Percentiles rank a stretch among this genome's conserved stretches.
Evolutionary conservation across 257 asterid species (phyloP).

Genomic region (Mitragyna speciosa): DNA sequence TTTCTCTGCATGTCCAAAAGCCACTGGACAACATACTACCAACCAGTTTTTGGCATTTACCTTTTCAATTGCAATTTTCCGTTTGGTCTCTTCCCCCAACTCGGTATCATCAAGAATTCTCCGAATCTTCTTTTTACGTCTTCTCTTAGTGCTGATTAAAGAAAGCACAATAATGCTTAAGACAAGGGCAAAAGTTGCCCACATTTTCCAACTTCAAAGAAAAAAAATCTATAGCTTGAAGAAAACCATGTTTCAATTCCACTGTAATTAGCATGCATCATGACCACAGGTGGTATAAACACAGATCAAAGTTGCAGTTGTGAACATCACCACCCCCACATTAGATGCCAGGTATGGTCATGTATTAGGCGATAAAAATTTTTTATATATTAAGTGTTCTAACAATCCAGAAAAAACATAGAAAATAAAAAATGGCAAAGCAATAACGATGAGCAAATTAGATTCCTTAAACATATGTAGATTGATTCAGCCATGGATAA

Average conservation of each 20-base stretch:
- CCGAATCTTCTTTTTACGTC: conserved; percentile 83
- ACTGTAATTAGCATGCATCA: neutral
- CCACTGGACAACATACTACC: neutral
- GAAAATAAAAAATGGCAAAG: too few relatives aligned
- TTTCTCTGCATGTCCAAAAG: neutral
- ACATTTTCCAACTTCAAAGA: neutral
- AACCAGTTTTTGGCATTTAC: conserved; percentile 24
- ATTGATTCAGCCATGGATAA: too few relatives aligned
- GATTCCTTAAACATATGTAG: too few relatives aligned
- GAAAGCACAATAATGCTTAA: conserved; percentile 11
- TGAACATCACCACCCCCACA: too few relatives aligned
- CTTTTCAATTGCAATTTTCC: conserved; percentile 97
- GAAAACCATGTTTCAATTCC: neutral
- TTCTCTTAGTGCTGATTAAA: conserved; percentile 58
- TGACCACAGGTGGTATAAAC: neutral
- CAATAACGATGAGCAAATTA: too few relatives aligned
- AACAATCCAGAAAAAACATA: too few relatives aligned
- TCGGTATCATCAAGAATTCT: conserved; percentile 96
- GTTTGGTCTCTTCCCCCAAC: conserved; percentile 93
- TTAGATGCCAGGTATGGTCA: too few relatives aligned
- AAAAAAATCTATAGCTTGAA: neutral
- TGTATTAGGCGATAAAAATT: too few relatives aligned
- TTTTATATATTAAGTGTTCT: too few relatives aligned
- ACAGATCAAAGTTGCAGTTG: too few relatives aligned
- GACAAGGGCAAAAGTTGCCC: neutral